These are phyloP conservation scores for Dictyostelium firmibasis DNA, from an alignment of 78 protist species.

Conservation along the genomic window DNA sequence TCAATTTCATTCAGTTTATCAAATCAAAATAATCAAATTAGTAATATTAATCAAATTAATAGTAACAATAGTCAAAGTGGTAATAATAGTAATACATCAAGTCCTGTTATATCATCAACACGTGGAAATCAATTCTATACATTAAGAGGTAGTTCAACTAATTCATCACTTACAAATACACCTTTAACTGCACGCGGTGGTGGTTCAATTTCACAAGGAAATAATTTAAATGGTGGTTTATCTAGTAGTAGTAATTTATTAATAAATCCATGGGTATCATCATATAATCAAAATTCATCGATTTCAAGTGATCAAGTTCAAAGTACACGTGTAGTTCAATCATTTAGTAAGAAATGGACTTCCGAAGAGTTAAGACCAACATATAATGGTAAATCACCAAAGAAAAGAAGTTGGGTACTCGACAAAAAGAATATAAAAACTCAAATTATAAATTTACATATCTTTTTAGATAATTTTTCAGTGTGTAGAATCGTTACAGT, in stretches of 20 bases:
- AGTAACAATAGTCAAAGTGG: background rate
- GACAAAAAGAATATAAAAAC: background rate
- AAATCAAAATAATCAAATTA: background rate
- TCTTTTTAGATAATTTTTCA: background rate
- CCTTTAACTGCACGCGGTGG: background rate
- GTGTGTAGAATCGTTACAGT: background rate
- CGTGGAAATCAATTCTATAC: background rate
- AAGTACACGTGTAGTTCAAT: background rate
- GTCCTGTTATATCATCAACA: background rate
- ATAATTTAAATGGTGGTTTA: background rate
- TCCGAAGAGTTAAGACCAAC: slow-evolving; percentile 30
- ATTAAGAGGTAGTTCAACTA: background rate
- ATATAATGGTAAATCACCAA: slow-evolving; percentile 21
- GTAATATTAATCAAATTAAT: background rate
- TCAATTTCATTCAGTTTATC: background rate
- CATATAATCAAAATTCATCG: background rate
- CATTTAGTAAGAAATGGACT: slow-evolving; percentile 21
- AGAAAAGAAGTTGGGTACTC: slow-evolving; percentile 22
- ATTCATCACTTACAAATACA: background rate
- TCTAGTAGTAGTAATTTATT: background rate
- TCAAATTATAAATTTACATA: background rate
- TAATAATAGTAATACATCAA: background rate
- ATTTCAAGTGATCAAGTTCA: background rate
- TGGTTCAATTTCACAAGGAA: background rate
- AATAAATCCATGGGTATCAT: background rate